These are phyloP conservation scores for Rhododendron simsii DNA, from an alignment of 148 eudicot species.

Conservation along the genomic window DNA sequence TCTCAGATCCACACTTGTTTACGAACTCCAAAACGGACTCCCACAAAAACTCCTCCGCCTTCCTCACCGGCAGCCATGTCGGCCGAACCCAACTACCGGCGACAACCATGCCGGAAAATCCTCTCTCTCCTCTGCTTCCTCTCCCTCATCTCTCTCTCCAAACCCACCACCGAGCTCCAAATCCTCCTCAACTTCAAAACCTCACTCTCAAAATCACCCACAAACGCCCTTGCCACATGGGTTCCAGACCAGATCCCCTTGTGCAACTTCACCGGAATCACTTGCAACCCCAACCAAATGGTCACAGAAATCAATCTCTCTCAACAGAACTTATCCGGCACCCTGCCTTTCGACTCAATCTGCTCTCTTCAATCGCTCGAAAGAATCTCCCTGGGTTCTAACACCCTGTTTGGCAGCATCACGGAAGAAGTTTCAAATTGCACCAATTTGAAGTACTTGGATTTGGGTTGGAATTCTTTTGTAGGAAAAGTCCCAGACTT, in stretches of 20 bases:
- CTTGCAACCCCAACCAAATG: slow-evolving; percentile 10
- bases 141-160: slow-evolving; percentile 6
- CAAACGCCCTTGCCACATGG: slow-evolving; percentile 23
- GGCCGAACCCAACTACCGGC: slow-evolving; percentile 5
- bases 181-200: slow-evolving; percentile 24
- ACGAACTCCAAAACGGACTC: neutral
- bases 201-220: slow-evolving; percentile 15
- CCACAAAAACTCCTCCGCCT: neutral
- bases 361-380: slow-evolving; percentile 25
- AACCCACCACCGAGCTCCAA: slow-evolving; percentile 17
- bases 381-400: slow-evolving; percentile 23
- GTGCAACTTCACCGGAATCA: slow-evolving; percentile 35
- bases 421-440: slow-evolving; percentile 22
- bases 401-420: slow-evolving; percentile 26
- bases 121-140: slow-evolving; percentile 7
- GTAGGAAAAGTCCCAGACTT: slow-evolving; percentile 28
- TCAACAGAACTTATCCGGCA: slow-evolving; percentile 14
- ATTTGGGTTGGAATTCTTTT: slow-evolving; percentile 29
- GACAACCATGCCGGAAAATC: neutral
- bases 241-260: neutral
- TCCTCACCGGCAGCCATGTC: slow-evolving; percentile 1
- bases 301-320: slow-evolving; percentile 35
- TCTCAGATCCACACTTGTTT: neutral
- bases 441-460: slow-evolving; percentile 26
- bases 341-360: slow-evolving; percentile 22